A percentile compares a stretch with the other conserved stretches of the same genome.
Evolutionary conservation across 805 yeast genomes (phyloP).

Genomic region (Tetrapisispora pingtungensis): DNA sequence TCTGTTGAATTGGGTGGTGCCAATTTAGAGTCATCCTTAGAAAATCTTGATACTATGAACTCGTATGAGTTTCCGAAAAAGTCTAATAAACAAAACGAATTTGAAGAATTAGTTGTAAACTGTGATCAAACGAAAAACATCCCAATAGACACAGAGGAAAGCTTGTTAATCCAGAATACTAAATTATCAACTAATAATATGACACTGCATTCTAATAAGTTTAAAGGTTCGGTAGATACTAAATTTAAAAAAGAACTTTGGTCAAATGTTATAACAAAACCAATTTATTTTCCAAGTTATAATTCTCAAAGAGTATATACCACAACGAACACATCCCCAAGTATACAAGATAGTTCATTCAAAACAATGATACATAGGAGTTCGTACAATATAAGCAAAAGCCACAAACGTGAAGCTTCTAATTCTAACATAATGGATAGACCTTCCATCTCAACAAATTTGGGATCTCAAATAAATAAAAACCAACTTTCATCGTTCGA

Average conservation of each 20-base stretch:
- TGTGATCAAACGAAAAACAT: background rate
- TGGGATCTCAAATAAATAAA: background rate
- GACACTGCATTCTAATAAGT: background rate
- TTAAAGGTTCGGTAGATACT: background rate
- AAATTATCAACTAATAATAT: no score
- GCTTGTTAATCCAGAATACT: no score
- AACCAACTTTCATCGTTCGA: background rate
- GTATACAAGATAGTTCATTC: background rate
- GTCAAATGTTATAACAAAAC: background rate
- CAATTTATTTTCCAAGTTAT: slow-evolving; percentile 1
- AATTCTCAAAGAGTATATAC: background rate
- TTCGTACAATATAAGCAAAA: background rate
- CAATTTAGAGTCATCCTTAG: background rate
- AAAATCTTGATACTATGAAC: background rate
- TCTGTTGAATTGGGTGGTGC: background rate
- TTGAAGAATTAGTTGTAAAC: background rate
- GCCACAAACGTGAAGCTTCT: background rate
- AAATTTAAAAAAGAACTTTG: background rate
- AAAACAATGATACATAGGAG: background rate
- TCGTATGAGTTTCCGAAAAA: no score
- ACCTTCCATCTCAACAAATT: background rate
- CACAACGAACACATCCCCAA: background rate
- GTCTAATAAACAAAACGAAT: no score
- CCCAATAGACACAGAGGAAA: background rate
- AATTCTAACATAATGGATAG: background rate